These are phyloP conservation scores for Acanthamoeba healyi DNA, from an alignment of 208 protist species.

Conservation along the genomic window DNA sequence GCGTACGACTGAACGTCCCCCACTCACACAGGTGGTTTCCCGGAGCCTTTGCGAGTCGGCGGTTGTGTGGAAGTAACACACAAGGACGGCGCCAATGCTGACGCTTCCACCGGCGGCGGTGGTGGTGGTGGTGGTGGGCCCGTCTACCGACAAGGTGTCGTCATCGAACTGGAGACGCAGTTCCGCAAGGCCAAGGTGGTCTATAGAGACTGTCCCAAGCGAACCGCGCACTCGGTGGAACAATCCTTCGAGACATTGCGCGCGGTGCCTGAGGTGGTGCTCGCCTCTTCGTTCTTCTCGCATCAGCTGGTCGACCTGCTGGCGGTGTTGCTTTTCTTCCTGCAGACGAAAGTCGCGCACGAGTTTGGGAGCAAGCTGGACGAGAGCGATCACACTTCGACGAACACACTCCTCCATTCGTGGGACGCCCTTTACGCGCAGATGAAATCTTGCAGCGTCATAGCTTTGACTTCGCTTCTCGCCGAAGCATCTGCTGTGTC, in stretches of 20 bases:
- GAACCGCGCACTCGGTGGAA: not conserved
- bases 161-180: constrained; percentile 20
- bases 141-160: constrained; percentile 22
- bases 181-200: constrained; percentile 62
- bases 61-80: constrained; percentile 39
- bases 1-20: no score
- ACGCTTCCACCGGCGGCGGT: no score
- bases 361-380: not conserved
- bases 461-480: constrained; percentile 48
- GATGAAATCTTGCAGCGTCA: constrained; percentile 59
- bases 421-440: constrained; percentile 59
- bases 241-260: not conserved
- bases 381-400: not conserved
- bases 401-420: not conserved
- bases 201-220: constrained; percentile 12
- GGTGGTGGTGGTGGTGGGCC: no score
- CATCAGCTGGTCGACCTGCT: not conserved
- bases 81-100: not conserved
- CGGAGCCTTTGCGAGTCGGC: constrained; percentile 46
- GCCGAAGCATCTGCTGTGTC: not conserved
- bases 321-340: constrained; percentile 20
- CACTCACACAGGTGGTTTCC: constrained; percentile 67
- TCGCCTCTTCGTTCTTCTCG: not conserved
- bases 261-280: constrained; percentile 21
- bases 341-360: not conserved